phyloP scores from a whole-genome alignment of 1,139 yeast genomes.

The Pichia sp. region DNA sequence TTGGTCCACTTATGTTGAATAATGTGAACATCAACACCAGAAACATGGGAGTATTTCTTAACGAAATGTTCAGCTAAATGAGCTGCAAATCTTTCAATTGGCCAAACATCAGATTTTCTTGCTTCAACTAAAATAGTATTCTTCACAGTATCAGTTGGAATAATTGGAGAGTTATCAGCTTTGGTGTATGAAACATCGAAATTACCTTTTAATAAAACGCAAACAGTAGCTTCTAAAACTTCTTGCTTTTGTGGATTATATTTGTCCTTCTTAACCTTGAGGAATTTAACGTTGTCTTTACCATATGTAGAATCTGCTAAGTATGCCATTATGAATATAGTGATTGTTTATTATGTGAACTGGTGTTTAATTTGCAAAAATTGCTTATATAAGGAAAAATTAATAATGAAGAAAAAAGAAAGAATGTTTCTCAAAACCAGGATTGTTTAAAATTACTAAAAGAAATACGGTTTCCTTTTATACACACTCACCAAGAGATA shows the following conservation, averaged over 20 bases:
- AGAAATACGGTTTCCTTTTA: no score
- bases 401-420: background rate
- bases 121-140: constrained; percentile 82
- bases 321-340: constrained; percentile 21
- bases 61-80: constrained; percentile 78
- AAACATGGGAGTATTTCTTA: constrained; percentile 66
- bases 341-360: background rate
- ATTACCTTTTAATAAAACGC: constrained; percentile 66
- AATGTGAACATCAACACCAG: constrained; percentile 61
- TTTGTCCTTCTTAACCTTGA: constrained; percentile 77
- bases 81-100: constrained; percentile 85
- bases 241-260: constrained; percentile 66
- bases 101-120: constrained; percentile 76
- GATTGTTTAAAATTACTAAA: no score
- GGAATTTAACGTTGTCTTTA: constrained; percentile 83
- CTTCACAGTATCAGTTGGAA: constrained; percentile 92
- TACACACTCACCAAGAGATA: no score
- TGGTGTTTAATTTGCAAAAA: background rate
- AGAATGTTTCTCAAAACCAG: background rate
- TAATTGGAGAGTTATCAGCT: constrained; percentile 83
- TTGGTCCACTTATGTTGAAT: constrained; percentile 76
- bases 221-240: constrained; percentile 77
- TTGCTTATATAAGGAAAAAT: background rate
- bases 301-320: constrained; percentile 64
- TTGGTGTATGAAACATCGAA: constrained; percentile 76